phyloP scores from a whole-genome alignment of 176 grass and related monocot species.

The Poa annua region DNA sequence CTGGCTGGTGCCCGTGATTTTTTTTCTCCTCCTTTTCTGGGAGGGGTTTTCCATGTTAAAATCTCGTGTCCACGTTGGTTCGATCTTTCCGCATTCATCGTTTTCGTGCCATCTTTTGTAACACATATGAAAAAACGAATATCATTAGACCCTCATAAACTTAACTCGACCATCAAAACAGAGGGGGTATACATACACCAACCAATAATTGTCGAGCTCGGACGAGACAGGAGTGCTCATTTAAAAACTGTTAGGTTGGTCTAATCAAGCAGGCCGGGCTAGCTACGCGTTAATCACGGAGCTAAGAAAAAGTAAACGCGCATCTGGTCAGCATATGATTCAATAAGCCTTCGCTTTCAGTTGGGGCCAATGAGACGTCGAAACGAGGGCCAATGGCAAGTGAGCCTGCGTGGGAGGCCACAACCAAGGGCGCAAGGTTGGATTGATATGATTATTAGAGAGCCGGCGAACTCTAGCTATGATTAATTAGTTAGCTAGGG shows the following conservation, averaged over 20 bases:
- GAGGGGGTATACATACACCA: no score
- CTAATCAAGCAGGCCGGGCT: background rate
- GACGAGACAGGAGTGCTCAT: background rate
- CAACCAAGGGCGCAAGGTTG: background rate
- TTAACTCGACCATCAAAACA: no score
- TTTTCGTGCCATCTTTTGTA: no score
- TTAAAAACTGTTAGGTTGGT: background rate
- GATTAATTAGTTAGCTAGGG: constrained; percentile 32
- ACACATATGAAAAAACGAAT: no score
- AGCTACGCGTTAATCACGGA: constrained; percentile 25
- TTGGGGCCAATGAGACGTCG: constrained; percentile 41
- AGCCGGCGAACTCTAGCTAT: background rate
- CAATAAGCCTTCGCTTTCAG: constrained; percentile 28
- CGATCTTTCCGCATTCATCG: no score
- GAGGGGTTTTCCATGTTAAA: no score
- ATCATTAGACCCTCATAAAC: no score
- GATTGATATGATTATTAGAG: no score
- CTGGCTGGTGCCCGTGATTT: no score
- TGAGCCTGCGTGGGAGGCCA: constrained; percentile 33
- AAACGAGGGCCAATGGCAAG: constrained; percentile 42
- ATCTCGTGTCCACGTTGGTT: no score
- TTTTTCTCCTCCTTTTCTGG: no score
- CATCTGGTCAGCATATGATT: constrained; percentile 46
- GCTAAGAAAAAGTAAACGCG: constrained; percentile 37
- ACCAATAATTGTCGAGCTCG: background rate